Conservation (phyloP, 148 eudicot genomes). For the Polygonum maritimum region DNA sequence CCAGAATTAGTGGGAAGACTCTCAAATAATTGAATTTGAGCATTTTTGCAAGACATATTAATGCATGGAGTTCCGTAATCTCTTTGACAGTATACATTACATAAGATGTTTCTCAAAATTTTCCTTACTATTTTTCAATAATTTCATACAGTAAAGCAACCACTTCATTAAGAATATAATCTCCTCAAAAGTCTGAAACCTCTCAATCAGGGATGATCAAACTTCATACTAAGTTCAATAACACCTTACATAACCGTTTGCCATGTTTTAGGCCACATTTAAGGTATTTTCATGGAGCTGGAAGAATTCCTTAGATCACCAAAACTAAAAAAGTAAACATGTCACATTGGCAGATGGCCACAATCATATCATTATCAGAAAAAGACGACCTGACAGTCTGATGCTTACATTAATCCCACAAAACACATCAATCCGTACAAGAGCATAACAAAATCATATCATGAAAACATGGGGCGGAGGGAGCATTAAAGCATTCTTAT, state of each 20-base stretch:
- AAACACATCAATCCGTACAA: constrained; percentile 2
- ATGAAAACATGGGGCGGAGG: background rate
- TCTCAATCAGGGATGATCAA: background rate
- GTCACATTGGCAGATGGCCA: background rate
- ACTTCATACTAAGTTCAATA: background rate
- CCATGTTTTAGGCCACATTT: background rate
- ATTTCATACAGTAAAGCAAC: background rate
- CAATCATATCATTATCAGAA: background rate
- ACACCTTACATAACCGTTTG: background rate
- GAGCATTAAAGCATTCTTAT: no score
- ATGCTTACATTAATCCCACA: no score
- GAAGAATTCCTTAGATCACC: background rate
- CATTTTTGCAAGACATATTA: background rate
- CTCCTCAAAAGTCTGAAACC: background rate
- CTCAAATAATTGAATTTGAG: background rate
- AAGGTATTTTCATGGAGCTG: background rate
- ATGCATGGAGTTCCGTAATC: background rate
- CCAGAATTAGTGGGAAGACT: background rate
- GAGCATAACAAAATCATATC: background rate
- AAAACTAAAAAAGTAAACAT: background rate
- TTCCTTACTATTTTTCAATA: background rate
- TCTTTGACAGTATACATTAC: background rate
- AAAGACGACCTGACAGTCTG: background rate
- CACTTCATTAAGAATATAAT: background rate
- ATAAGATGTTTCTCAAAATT: background rate